phyloP scores from a whole-genome alignment of 1,139 yeast genomes.

The Torulaspora globosa region DNA sequence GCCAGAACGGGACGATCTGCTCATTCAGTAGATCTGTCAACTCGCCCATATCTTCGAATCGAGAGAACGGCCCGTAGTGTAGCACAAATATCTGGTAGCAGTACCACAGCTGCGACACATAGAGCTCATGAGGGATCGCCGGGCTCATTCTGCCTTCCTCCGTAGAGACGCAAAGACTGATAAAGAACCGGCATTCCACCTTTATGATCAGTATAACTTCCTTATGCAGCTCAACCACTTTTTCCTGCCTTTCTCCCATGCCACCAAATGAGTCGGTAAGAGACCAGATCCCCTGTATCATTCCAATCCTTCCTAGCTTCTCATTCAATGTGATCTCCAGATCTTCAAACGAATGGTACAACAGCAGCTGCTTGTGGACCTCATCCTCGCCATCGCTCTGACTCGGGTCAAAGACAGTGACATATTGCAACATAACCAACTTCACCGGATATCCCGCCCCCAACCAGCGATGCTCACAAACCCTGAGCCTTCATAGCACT shows the following conservation, averaged over 20 bases:
- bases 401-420: slow-evolving; percentile 31
- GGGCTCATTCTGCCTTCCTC: slow-evolving; percentile 5
- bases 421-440: slow-evolving; percentile 24
- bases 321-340: slow-evolving; percentile 28
- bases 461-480: neutral
- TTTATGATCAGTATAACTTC: slow-evolving; percentile 25
- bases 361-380: slow-evolving; percentile 26
- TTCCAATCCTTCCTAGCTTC: slow-evolving; percentile 38
- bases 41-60: slow-evolving; percentile 14
- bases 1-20: slow-evolving; percentile 33
- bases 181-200: slow-evolving; percentile 30
- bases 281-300: slow-evolving; percentile 39
- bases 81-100: slow-evolving; percentile 30
- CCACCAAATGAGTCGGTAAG: slow-evolving; percentile 28
- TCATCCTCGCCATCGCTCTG: slow-evolving; percentile 25
- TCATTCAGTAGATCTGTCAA: slow-evolving; percentile 32
- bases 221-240: slow-evolving; percentile 33
- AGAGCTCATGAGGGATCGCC: slow-evolving; percentile 24
- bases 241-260: slow-evolving; percentile 14
- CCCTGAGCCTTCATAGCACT: neutral
- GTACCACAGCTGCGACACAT: slow-evolving; percentile 27
- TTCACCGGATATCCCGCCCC: neutral
- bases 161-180: slow-evolving; percentile 19
- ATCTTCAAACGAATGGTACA: slow-evolving; percentile 31
- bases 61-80: slow-evolving; percentile 24